Evolutionary conservation across 164 flowering plant genomes (phyloP), one percentile per base, ranked within the genome.

Genomic region (Dillenia turbinata): DNA sequence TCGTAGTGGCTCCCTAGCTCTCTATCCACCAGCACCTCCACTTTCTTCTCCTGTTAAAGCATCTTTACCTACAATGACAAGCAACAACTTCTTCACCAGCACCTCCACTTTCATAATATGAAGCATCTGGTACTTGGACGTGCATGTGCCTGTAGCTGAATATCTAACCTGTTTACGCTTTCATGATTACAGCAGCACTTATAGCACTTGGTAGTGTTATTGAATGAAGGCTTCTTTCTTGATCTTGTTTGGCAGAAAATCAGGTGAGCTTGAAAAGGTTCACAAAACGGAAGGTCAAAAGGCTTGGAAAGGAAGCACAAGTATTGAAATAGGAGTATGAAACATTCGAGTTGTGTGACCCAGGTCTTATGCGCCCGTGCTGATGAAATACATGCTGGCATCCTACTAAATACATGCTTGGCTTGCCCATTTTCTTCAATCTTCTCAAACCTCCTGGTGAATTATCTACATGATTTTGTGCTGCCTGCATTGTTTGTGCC

Each of bases 261-360:
- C 60, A 82, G 59, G 79, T 94, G 64, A 86, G 83, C 75, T 77
- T 90, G 81, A 94, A 94, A 73, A 85, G 97, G 67, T 89, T 83
- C 66, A 77, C 82, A 16, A 94, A 89, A 86, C 73, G 75, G 66
- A 87, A 77, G 83, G 76, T 94, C 46, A 85, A 78, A 65, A 69
- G 33, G 48, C 81, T 91, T 53, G 93, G 91, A 54, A 87, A 83
- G 73, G 95, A 90, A 74, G 81, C 73, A 33, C 89, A 77, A 59
- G 95, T 89, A 19, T 64, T 94, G 68, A 89, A 79, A 66, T 96
- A 93, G 82, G 78, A 78, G 72, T 65, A 59, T 83, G 70, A 72
- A 78, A 24, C 66, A 77, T 59, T 77, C 77, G 52, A 66, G 84
- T 47, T 78, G 69, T 69, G 81, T 90, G 15, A 97, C 98, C 48